Evolutionary conservation across 1,139 yeast genomes (phyloP), one percentile per base, ranked within the genome.

Genomic region (Pichia sp.): DNA sequence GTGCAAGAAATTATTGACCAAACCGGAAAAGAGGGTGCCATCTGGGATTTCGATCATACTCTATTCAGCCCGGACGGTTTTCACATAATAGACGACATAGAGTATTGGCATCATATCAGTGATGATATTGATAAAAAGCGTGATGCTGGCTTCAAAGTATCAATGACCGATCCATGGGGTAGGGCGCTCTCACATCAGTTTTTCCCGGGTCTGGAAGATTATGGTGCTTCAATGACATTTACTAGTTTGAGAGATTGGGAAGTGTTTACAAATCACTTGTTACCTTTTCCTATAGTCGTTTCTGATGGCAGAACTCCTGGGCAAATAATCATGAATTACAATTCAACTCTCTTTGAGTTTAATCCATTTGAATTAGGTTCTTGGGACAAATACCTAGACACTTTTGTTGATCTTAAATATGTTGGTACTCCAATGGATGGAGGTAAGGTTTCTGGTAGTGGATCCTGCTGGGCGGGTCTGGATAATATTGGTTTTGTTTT

Each of bases 131-230:
- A 73, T 29, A 79, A 57, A 38, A 88, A 90, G 64, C 65, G 68
- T 48, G 70, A 78, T 37, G 95, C 95, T 1, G 96, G 95, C 1
- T 90, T 73, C 64, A 80, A 82, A 44, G 68, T 80, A 33, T 77
- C 90, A 5, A 56, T 90, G 46, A 87, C 96, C n/a, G 97, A 88
- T 66, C 75, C 85, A 50, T 90, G 97, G 97, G 95, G 94, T n/a
- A 71, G 95, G 58, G 82, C 87, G 1, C 68, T 88, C 44, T 76
- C 94, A 1, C 76, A 81, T 57, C 95, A 86, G 64, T 82, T 83
- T 60, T 79, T 88, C 59, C 69, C 81, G 48, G 68, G 69, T 45
- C 67, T 69, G 42, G 60, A 72, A 35, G 73, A 77, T 51, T 77
- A 75, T 45, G 86, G 85, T 46, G 80, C 75, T 2, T 80, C 76